These are phyloP conservation scores for Sporothrix brunneoviolacea DNA, from an alignment of 2,329 filamentous ascomycete genomes.

Conservation along the genomic window DNA sequence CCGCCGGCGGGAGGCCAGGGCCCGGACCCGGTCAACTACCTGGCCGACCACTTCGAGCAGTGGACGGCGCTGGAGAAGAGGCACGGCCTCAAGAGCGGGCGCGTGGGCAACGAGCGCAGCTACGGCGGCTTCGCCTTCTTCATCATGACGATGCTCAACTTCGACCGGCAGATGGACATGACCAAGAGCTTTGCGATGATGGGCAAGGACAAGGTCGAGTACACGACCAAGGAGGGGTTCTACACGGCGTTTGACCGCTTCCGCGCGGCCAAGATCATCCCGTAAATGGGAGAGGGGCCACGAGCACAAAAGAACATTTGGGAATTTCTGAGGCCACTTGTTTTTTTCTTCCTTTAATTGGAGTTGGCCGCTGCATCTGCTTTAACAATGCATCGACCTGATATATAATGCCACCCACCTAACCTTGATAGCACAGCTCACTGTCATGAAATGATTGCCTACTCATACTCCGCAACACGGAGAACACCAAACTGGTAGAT, in stretches of 20 bases:
- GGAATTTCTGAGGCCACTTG: no score
- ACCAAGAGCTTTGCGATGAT: conserved; percentile 26
- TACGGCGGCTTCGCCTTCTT: conserved; percentile 26
- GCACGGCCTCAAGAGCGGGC: conserved; percentile 26
- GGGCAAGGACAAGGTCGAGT: conserved; percentile 25
- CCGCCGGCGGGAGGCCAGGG: conserved; percentile 24
- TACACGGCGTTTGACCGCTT: conserved; percentile 29
- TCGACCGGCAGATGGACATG: conserved; percentile 29
- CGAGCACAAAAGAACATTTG: no score
- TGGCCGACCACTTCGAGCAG: conserved; percentile 26
- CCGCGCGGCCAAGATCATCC: conserved; percentile 28
- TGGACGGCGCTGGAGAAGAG: conserved; percentile 29
- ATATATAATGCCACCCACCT: no score
- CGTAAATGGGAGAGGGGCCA: conserved; percentile 16
- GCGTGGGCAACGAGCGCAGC: conserved; percentile 27
- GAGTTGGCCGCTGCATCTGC: no score
- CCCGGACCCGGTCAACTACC: conserved; percentile 26
- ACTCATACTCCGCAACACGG: no score
- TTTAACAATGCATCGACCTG: no score
- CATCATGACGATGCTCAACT: conserved; percentile 30
- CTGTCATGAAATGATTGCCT: not conserved
- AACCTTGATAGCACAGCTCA: not conserved
- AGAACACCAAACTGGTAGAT: no score
- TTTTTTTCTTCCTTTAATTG: no score
- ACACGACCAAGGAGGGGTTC: conserved; percentile 25